Evolutionary conservation across 2,329 filamentous ascomycete genomes (phyloP).

Genomic region (Clonostachys byssicola): DNA sequence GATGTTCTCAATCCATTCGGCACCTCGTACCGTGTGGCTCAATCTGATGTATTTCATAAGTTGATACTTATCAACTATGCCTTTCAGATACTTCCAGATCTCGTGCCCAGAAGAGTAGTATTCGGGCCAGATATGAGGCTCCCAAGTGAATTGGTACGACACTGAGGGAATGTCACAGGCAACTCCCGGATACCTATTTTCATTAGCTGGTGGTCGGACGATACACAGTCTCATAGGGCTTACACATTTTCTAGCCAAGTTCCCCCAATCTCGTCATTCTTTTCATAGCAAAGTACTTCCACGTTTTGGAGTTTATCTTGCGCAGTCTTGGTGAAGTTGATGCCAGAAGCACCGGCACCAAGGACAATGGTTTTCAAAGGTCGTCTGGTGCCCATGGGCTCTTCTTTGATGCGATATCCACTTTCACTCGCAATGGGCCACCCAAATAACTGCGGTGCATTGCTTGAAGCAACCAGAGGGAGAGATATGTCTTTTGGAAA

Average conservation of each 20-base stretch:
- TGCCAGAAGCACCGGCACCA: conserved; percentile 18
- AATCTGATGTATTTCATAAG: conserved; percentile 43
- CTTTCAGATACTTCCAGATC: conserved; percentile 49
- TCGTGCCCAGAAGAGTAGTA: conserved; percentile 52
- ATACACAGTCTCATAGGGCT: not conserved
- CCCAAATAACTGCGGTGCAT: not conserved
- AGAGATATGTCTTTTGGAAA: no score
- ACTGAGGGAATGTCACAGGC: conserved; percentile 52
- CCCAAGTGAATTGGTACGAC: conserved; percentile 60
- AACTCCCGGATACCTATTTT: conserved; percentile 15
- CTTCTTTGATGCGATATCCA: conserved; percentile 12
- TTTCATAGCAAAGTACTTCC: conserved; percentile 18
- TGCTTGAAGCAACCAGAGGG: not conserved
- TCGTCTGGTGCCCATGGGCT: conserved; percentile 11
- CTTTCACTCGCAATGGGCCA: not conserved
- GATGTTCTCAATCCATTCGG: conserved; percentile 4
- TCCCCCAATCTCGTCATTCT: conserved; percentile 15
- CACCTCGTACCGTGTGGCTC: conserved; percentile 28
- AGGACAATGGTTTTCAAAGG: conserved; percentile 17
- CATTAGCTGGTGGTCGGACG: no score
- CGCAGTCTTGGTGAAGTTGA: conserved; percentile 16
- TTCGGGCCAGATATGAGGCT: conserved; percentile 54
- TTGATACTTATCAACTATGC: conserved; percentile 41
- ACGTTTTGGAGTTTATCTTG: conserved; percentile 9
- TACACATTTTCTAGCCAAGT: conserved; percentile 13